Evolutionary conservation across 2,329 filamentous ascomycete genomes (phyloP).

Genomic region (Fusarium staphyleae): DNA sequence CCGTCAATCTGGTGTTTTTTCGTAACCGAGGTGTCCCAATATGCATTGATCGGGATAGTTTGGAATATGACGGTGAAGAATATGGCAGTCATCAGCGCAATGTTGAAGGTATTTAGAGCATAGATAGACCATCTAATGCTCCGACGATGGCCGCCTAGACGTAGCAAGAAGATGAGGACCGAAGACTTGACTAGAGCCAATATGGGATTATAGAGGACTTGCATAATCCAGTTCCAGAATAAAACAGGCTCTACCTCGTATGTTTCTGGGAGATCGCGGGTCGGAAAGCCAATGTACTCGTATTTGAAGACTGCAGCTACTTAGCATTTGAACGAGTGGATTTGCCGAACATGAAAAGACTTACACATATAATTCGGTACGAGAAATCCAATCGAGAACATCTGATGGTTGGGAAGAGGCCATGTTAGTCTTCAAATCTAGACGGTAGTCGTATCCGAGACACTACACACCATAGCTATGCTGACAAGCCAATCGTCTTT

Average conservation of each 20-base stretch:
- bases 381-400: slow-evolving; percentile 23
- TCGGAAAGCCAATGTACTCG: slow-evolving; percentile 29
- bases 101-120: slow-evolving; percentile 46
- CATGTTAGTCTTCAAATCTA: not conserved
- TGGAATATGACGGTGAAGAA: slow-evolving; percentile 51
- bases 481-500: slow-evolving; percentile 32
- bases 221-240: slow-evolving; percentile 37
- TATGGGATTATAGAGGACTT: slow-evolving; percentile 53
- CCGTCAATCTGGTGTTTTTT: slow-evolving; percentile 35
- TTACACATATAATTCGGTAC: slow-evolving; percentile 30
- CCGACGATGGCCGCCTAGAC: slow-evolving; percentile 44
- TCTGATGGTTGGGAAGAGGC: not conserved
- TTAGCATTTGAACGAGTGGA: not conserved
- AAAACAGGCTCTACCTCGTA: slow-evolving; percentile 28
- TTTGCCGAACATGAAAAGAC: not conserved
- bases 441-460: fast-evolving
- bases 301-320: slow-evolving; percentile 21
- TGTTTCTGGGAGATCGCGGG: slow-evolving; percentile 6
- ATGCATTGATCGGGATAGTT: slow-evolving; percentile 47
- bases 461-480: slow-evolving; percentile 21
- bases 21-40: slow-evolving; percentile 42
- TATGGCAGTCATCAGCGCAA: slow-evolving; percentile 42
- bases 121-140: slow-evolving; percentile 39
- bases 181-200: slow-evolving; percentile 55
- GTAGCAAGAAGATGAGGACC: slow-evolving; percentile 54